Percentiles rank a stretch among this genome's conserved stretches.
These are phyloP conservation scores for Candida adriatica DNA, from an alignment of 805 yeast species.

Conservation along the genomic window DNA sequence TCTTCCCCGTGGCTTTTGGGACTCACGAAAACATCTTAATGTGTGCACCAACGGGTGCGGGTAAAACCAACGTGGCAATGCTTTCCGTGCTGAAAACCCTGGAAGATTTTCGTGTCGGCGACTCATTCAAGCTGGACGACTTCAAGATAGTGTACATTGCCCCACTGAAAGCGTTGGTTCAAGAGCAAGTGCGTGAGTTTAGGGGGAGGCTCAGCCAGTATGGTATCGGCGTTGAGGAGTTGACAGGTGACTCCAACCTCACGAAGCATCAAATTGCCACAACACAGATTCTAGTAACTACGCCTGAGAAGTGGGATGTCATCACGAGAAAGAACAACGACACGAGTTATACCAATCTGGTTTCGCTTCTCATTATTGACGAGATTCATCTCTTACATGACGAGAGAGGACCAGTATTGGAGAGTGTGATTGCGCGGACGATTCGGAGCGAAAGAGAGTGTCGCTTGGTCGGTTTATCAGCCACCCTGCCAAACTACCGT, in stretches of 20 bases:
- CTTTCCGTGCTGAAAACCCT: constrained; percentile 63
- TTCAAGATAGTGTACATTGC: constrained; percentile 86
- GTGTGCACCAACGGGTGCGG: constrained; percentile 99
- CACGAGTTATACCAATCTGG: constrained; percentile 54
- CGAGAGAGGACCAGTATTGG: constrained; percentile 91
- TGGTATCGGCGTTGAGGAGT: constrained; percentile 72
- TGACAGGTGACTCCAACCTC: constrained; percentile 84
- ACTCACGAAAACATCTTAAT: constrained; percentile 66
- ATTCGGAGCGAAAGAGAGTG: constrained; percentile 45
- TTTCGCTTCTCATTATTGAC: constrained; percentile 73
- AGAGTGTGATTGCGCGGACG: constrained; percentile 77
- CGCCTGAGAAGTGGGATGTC: constrained; percentile 98
- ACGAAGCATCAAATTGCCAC: constrained; percentile 68
- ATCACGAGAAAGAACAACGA: constrained; percentile 79
- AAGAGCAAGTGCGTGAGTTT: constrained; percentile 88
- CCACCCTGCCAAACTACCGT: constrained; percentile 81
- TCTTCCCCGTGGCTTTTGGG: constrained; percentile 70
- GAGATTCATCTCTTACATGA: constrained; percentile 92
- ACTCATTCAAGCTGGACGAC: constrained; percentile 44
- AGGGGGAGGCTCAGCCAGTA: constrained; percentile 55
- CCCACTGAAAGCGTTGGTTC: constrained; percentile 90
- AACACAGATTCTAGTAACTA: constrained; percentile 81
- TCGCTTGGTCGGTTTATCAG: constrained; percentile 81
- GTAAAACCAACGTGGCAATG: constrained; percentile 96
- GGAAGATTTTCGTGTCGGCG: constrained; percentile 40